A percentile compares a stretch with the other conserved stretches of the same genome.
Evolutionary conservation across 1,139 yeast genomes (phyloP).

Genomic region (Yamadazyma oceani): DNA sequence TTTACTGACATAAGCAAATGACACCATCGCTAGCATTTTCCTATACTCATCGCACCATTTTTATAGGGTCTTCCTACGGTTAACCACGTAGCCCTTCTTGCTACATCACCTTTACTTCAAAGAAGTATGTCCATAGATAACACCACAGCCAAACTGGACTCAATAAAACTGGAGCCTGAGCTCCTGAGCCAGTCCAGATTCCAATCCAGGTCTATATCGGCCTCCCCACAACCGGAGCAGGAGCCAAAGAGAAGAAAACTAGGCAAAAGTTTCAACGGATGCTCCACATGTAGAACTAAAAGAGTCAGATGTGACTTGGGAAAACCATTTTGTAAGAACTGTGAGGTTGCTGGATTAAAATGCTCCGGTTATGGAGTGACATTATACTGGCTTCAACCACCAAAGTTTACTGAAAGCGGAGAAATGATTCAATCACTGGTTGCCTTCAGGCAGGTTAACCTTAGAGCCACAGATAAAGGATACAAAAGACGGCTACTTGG

Average conservation of each 20-base stretch:
- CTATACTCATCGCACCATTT: slow-evolving; percentile 1
- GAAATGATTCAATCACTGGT: slow-evolving; percentile 16
- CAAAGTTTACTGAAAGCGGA: slow-evolving; percentile 36
- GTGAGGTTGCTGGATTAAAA: slow-evolving; percentile 47
- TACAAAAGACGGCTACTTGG: slow-evolving; percentile 70
- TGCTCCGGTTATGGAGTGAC: slow-evolving; percentile 87
- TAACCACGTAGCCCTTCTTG: not conserved
- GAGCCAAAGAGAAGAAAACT: slow-evolving; percentile 11
- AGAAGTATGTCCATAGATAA: not conserved
- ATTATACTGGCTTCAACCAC: slow-evolving; percentile 70
- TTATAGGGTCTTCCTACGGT: not conserved
- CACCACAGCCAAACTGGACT: no score
- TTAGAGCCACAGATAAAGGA: slow-evolving; percentile 25
- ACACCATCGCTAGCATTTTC: not conserved
- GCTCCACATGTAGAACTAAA: slow-evolving; percentile 51
- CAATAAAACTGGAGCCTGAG: no score
- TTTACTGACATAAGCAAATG: not conserved
- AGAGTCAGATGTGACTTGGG: slow-evolving; percentile 50
- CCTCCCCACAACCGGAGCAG: no score
- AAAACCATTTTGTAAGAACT: slow-evolving; percentile 45
- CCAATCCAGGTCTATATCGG: no score
- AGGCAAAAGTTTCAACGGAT: slow-evolving; percentile 51
- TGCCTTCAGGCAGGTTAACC: slow-evolving; percentile 16
- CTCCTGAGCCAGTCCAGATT: no score
- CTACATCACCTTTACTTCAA: not conserved